These are phyloP conservation scores for Mentha longifolia DNA, from an alignment of 257 asterid species.

Conservation along the genomic window DNA sequence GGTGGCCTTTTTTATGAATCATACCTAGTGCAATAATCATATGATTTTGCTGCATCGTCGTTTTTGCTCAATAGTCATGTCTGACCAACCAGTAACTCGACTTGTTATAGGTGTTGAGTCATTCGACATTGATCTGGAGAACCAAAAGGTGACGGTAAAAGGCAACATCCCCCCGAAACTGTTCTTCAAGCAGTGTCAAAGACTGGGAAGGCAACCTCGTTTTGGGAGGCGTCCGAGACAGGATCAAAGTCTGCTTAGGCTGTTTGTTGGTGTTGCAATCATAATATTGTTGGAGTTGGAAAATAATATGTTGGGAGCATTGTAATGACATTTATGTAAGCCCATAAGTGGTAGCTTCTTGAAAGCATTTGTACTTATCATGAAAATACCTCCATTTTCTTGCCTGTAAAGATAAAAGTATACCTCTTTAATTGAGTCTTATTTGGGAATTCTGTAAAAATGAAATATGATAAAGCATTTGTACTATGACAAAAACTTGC, in stretches of 20 bases:
- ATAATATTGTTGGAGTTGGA: constrained; percentile 1
- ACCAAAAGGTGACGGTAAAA: constrained; percentile 81
- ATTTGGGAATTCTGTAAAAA: background rate
- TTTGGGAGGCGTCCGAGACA: constrained; percentile 65
- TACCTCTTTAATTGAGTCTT: background rate
- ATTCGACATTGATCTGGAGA: constrained; percentile 67
- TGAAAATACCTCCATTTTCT: constrained; percentile 11
- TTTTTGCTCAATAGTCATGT: background rate
- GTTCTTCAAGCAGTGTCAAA: constrained; percentile 79
- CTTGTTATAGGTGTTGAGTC: constrained; percentile 71
- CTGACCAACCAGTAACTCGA: background rate
- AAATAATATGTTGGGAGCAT: constrained; percentile 20
- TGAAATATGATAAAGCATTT: background rate
- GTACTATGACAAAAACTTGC: too few species aligned
- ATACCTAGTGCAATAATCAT: background rate
- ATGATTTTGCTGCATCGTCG: background rate
- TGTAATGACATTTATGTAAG: background rate
- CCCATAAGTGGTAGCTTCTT: constrained; percentile 26
- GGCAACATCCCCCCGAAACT: constrained; percentile 74
- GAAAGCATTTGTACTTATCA: constrained; percentile 15
- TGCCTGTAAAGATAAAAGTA: constrained; percentile 1
- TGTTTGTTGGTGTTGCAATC: constrained; percentile 35
- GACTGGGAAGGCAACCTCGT: constrained; percentile 81
- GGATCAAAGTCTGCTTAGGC: constrained; percentile 42
- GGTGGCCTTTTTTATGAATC: background rate